Evolutionary conservation across 805 yeast genomes (phyloP), one percentile per base, ranked within the genome.

Genomic region (Wickerhamomyces canadensis): DNA sequence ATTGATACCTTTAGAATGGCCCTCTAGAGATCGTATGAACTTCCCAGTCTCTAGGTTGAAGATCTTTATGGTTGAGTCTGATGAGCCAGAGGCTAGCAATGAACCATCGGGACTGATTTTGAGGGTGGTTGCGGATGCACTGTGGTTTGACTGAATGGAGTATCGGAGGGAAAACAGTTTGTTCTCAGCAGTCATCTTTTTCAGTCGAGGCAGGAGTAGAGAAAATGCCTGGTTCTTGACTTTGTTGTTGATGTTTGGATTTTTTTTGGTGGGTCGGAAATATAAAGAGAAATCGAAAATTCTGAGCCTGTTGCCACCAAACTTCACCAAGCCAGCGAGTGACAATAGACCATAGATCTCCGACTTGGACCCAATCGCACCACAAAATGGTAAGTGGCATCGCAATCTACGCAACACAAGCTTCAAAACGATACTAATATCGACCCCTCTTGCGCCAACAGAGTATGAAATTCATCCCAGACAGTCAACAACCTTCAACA

Each of bases 1-100:
- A 12, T 89, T 81, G 3, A 91, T 67, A 1, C 95, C 93, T 19
- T 60, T 68, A 2, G 74, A 57, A 54, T 91, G 95, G 1, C 88
- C 89, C 9, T 45, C 42, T 4, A 64, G 44, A 2, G 64, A 54
- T 19, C 64, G 46, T 9, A 58, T 40, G 19, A 64, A 48, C 6
- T 49, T 42, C 2, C 71, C 73, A 13, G 47, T 55, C 3, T 57
- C 52, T 5, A 70, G 47, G 36, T 72, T 70, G 76, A 82, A 81
- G 6, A 86, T 57, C 26, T 72, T 69, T 30, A 84, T 70, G 3
- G 78, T 66, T 34, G 68, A 73, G 49, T 78, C 84, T 9, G 79
- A 71, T 2, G 80, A 65, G 24, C 74, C 60, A 0, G 79, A 64
- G 1, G 94, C 94, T 12, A 84, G 44, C 11, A 48, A 59, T 15